phyloP scores from a whole-genome alignment of 2,329 filamentous ascomycete species.

The Trichoderma simmonsii region DNA sequence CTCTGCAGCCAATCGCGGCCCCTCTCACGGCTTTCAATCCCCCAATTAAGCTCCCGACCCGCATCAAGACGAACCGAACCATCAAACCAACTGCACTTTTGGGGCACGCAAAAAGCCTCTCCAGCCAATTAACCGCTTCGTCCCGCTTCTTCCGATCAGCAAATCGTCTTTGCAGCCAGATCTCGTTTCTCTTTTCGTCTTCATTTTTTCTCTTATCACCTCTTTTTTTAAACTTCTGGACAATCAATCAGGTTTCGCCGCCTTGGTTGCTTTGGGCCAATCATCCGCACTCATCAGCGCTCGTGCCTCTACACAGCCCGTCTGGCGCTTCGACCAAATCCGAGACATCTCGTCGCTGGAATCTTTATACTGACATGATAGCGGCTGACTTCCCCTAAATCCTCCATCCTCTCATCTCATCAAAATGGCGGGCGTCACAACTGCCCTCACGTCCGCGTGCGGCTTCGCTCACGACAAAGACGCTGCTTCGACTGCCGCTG shows the following conservation, averaged over 20 bases:
- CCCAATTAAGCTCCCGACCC: constrained; percentile 14
- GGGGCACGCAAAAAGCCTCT: neutral
- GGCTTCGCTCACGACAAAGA: constrained; percentile 30
- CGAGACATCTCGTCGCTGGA: neutral
- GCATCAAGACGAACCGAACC: constrained; percentile 16
- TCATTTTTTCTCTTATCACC: neutral
- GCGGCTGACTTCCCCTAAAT: neutral
- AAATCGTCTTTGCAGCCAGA: constrained; percentile 1
- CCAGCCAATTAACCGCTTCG: neutral
- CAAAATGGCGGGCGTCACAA: constrained; percentile 38
- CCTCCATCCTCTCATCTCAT: constrained; percentile 16
- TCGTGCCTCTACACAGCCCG: constrained; percentile 5
- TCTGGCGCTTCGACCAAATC: neutral
- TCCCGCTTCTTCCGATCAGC: constrained; percentile 17
- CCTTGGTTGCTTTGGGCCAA: neutral
- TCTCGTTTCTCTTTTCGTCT: neutral
- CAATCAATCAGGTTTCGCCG: neutral
- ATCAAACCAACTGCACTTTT: neutral
- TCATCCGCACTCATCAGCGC: neutral
- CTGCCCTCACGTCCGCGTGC: constrained; percentile 39
- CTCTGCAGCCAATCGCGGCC: constrained; percentile 1
- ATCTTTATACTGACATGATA: neutral
- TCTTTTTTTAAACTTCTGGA: neutral
- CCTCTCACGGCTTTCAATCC: neutral
- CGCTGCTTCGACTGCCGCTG: constrained; percentile 34